Evolutionary conservation across 768 basidiomycete species (phyloP).

Genomic region (Pleurotus citrinopileatus): DNA sequence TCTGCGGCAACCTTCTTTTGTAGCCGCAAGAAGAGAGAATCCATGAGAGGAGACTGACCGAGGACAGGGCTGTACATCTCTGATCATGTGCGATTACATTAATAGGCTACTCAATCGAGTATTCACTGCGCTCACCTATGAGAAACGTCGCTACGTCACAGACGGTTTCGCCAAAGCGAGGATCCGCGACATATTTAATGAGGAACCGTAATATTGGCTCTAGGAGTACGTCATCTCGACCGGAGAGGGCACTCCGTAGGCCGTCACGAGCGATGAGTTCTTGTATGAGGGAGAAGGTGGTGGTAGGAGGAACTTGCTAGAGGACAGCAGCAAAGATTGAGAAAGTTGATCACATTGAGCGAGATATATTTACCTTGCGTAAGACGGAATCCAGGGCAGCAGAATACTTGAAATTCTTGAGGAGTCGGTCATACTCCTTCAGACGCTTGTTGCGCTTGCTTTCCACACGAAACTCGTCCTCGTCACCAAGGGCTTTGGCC

Average conservation of each 20-base stretch:
- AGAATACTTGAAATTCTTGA: constrained; percentile 93
- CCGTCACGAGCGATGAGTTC: constrained; percentile 93
- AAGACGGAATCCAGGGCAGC: constrained; percentile 92
- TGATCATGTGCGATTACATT: constrained; percentile 31
- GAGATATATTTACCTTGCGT: constrained; percentile 55
- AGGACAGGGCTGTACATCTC: constrained; percentile 91
- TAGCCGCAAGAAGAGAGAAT: constrained; percentile 77
- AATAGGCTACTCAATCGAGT: constrained; percentile 10
- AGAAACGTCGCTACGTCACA: constrained; percentile 78
- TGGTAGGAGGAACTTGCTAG: constrained; percentile 81
- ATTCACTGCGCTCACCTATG: constrained; percentile 58
- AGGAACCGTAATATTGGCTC: constrained; percentile 90
- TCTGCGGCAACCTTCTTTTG: constrained; percentile 85
- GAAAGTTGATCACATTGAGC: not conserved
- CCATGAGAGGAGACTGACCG: constrained; percentile 93
- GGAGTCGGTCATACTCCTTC: constrained; percentile 82
- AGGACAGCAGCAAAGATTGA: not conserved
- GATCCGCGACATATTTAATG: constrained; percentile 81
- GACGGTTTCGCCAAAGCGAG: constrained; percentile 89
- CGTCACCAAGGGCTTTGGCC: constrained; percentile 53
- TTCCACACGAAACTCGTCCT: constrained; percentile 78
- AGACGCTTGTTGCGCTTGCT: constrained; percentile 66
- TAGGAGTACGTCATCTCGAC: constrained; percentile 90
- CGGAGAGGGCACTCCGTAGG: constrained; percentile 77
- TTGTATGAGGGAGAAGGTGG: constrained; percentile 86